These are phyloP conservation scores for Collybia sordida DNA, from an alignment of 768 basidiomycete species.

Conservation along the genomic window DNA sequence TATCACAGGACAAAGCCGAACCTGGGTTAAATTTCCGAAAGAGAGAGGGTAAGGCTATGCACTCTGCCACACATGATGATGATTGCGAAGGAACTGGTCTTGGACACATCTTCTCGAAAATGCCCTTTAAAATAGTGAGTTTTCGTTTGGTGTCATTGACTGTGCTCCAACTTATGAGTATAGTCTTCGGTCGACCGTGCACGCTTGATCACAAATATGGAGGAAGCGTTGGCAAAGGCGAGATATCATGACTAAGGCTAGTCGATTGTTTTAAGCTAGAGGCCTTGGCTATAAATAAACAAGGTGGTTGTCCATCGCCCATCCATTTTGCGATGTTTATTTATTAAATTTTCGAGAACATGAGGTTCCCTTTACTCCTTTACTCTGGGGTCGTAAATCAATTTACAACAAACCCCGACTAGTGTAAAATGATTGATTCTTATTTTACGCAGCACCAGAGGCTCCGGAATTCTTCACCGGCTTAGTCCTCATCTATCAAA, in stretches of 20 bases:
- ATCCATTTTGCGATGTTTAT: too few species aligned
- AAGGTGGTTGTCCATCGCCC: too few species aligned
- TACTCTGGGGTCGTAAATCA: too few species aligned
- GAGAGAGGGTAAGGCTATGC: conserved; percentile 3
- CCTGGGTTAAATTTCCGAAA: conserved; percentile 26
- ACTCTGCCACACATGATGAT: conserved; percentile 14
- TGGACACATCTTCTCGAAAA: conserved; percentile 22
- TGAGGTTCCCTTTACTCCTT: too few species aligned
- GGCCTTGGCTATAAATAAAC: too few species aligned
- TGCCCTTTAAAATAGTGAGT: conserved; percentile 10
- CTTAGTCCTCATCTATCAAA: too few species aligned
- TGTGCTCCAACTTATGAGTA: not conserved
- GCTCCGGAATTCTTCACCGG: too few species aligned
- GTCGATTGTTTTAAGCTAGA: not conserved
- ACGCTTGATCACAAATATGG: not conserved
- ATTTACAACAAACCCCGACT: too few species aligned
- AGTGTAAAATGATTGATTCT: too few species aligned
- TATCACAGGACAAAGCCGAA: conserved; percentile 4
- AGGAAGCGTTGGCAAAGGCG: not conserved
- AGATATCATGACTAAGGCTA: not conserved
- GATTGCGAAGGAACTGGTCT: conserved; percentile 31
- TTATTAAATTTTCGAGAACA: too few species aligned
- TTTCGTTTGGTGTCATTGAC: not conserved
- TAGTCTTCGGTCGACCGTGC: not conserved
- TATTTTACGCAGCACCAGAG: too few species aligned